Evolutionary conservation across 2,329 filamentous ascomycete species (phyloP).

Genomic region (Venturia aucupariae): DNA sequence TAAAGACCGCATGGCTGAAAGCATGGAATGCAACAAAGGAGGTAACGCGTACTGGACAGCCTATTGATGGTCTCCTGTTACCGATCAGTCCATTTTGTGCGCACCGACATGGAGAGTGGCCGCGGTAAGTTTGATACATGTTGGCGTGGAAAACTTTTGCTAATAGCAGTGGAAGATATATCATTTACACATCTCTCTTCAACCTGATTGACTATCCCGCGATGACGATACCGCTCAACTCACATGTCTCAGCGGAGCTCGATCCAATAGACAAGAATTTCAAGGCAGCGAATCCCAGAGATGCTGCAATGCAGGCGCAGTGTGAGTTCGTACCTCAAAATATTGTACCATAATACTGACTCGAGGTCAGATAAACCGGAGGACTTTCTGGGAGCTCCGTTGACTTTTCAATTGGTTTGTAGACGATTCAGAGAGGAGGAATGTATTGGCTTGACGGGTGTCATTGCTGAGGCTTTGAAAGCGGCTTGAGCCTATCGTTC

Average conservation of each 20-base stretch:
- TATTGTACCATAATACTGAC: background rate
- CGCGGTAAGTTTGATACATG: background rate
- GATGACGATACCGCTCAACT: background rate
- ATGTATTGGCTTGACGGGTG: constrained; percentile 43
- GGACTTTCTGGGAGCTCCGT: constrained; percentile 44
- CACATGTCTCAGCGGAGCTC: background rate
- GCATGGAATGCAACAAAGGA: constrained; percentile 2
- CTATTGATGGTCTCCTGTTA: constrained; percentile 3
- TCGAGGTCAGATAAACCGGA: constrained; percentile 17
- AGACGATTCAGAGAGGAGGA: constrained; percentile 46
- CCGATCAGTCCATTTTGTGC: background rate
- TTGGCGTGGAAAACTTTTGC: background rate
- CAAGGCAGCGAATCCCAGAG: background rate
- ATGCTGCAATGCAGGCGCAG: background rate
- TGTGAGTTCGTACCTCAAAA: background rate
- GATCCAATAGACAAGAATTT: background rate
- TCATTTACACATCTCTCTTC: constrained; percentile 7
- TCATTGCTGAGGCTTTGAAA: constrained; percentile 39
- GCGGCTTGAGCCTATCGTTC: background rate
- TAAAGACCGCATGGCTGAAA: background rate
- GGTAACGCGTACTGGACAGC: constrained; percentile 8
- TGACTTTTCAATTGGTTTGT: constrained; percentile 49
- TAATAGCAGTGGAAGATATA: background rate
- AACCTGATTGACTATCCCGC: constrained; percentile 8
- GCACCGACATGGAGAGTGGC: constrained; percentile 2